Conservation (phyloP, 2,329 filamentous ascomycete genomes). For the Aspergillus sp. region DNA sequence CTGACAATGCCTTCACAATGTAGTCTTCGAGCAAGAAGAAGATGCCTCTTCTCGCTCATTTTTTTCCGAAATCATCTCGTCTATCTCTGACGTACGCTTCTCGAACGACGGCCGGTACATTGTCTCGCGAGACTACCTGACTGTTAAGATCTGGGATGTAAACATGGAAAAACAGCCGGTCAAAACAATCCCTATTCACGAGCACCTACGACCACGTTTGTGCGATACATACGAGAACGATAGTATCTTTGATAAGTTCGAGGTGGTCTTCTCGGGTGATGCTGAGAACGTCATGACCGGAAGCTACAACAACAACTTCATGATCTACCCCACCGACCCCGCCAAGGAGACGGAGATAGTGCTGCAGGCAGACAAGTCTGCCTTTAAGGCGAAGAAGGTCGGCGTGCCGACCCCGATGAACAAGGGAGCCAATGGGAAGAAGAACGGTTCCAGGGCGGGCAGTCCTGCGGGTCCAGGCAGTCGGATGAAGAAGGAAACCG, state of each 20-base stretch:
- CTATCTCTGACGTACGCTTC: slow-evolving; percentile 97
- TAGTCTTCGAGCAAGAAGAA: slow-evolving; percentile 98
- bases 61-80: slow-evolving; percentile 99
- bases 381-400: slow-evolving; percentile 99
- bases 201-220: slow-evolving; percentile 86
- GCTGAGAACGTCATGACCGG: slow-evolving; percentile 99
- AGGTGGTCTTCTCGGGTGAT: slow-evolving; percentile 97
- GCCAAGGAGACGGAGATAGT: slow-evolving; percentile 97
- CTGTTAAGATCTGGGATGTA: slow-evolving; percentile 99
- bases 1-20: slow-evolving; percentile 9
- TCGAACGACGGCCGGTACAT: slow-evolving; percentile 96
- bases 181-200: slow-evolving; percentile 98
- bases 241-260: slow-evolving; percentile 99
- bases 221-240: slow-evolving; percentile 99
- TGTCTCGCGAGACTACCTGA: slow-evolving; percentile 93
- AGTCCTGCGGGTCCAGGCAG: slow-evolving; percentile 86
- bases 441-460: slow-evolving; percentile 78
- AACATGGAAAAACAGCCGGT: slow-evolving; percentile 97
- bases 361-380: slow-evolving; percentile 94
- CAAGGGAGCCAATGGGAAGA: slow-evolving; percentile 67
- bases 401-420: slow-evolving; percentile 97
- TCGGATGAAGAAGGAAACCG: slow-evolving; percentile 97
- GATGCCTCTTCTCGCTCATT: slow-evolving; percentile 95
- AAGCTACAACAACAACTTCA: slow-evolving; percentile 99
- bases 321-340: slow-evolving; percentile 97